Percentiles rank a stretch among this genome's conserved stretches.
Evolutionary conservation across 345 rosid genomes (phyloP).

Genomic region (Salix arbutifolia): DNA sequence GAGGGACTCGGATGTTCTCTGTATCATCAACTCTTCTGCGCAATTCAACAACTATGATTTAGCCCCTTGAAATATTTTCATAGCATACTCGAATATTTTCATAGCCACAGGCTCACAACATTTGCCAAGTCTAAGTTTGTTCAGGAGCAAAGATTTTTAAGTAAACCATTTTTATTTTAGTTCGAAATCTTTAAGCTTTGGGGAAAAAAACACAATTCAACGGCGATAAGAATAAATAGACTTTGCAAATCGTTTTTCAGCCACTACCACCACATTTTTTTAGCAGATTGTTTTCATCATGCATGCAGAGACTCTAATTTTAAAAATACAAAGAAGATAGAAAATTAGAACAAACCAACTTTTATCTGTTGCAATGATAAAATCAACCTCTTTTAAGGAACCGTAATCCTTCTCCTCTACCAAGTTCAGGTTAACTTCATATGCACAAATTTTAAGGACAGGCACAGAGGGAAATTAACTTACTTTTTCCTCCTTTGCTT

Average conservation of each 20-base stretch:
- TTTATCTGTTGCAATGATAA: neutral
- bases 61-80: neutral
- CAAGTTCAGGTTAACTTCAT: neutral
- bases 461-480: constrained; percentile 7
- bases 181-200: neutral
- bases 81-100: neutral
- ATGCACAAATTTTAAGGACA: neutral
- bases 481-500: constrained; percentile 54
- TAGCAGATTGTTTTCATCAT: no score
- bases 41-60: neutral
- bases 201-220: neutral
- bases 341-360: neutral
- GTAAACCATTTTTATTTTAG: neutral
- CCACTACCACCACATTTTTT: neutral
- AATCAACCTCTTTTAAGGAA: no score
- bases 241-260: neutral
- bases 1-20: constrained; percentile 44
- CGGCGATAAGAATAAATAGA: neutral
- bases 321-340: no score
- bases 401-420: neutral
- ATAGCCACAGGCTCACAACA: no score
- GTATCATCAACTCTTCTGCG: constrained; percentile 50
- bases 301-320: no score
- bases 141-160: neutral
- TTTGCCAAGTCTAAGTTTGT: neutral